Evolutionary conservation across 352 stramenopile genomes (phyloP), one percentile per base, ranked within the genome.

Genomic region (Stramenopiles sp.): DNA sequence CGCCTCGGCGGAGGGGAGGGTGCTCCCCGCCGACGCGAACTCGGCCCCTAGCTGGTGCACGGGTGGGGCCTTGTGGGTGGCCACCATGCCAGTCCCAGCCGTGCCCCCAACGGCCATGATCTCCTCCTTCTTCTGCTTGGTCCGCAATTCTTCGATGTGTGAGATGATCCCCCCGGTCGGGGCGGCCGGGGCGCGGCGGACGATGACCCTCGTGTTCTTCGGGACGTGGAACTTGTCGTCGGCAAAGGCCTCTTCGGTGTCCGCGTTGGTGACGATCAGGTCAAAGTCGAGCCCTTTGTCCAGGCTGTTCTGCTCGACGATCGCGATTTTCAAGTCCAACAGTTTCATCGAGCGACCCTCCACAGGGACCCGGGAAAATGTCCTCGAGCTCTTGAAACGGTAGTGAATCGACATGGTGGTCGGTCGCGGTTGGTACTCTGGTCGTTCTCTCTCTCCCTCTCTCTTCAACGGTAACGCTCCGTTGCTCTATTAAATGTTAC

Each of bases 261-360:
- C 87, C 37, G 89, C 88, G 79, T 95, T 90, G 25, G 88, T 92
- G 79, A 95, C 91, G 0, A 92, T 86, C 0, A 95, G 82, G 74
- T 95, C 89, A 73, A 95, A 92, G 76, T 95, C 89, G 49, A 94
- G 83, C 0, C 89, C 89, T 74, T 94, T 94, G 76, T 86, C 85
- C 32, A 95, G 83, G 74, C 92, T 92, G 81, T 94, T 94, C 79
- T 93, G 89, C 68, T 94, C 89, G 49, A 95, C 89, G 76, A 95
- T 95, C 34, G 88, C 88, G 77, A 92, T 89, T 82, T 95, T 94
- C n/a, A 94, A 82, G 80, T 92, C 87, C 34, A 92, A 74, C 68
- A 92, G 85, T 75, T 86, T 85, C 80, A 92, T 92, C 53, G 90
- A 85, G 4, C 86, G 85, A 76, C 87, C 87, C 1, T 84, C 80